Percentiles rank a stretch among this genome's conserved stretches.
phyloP scores from a whole-genome alignment of 331 rosid genomes.

The Prunus yedoensis region DNA sequence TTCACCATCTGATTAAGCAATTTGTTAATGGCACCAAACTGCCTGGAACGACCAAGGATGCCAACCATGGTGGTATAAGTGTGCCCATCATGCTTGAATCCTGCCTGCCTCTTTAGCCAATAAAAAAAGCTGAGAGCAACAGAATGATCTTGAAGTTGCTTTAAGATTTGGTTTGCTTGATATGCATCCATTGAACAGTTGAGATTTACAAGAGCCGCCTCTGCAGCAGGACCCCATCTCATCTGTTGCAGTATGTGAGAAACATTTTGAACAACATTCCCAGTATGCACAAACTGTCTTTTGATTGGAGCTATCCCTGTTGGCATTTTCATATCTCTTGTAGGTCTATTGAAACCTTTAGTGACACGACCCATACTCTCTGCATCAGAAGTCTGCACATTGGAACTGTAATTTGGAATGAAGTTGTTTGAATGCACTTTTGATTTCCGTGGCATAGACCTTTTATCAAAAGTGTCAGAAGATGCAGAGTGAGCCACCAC shows the following conservation, averaged over 20 bases:
- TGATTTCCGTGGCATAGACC: slow-evolving; percentile 50
- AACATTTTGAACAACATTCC: slow-evolving; percentile 59
- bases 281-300: slow-evolving; percentile 40
- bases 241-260: slow-evolving; percentile 57
- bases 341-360: slow-evolving; percentile 49
- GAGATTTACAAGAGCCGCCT: slow-evolving; percentile 67
- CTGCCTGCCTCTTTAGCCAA: slow-evolving; percentile 72
- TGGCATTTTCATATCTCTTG: slow-evolving; percentile 46
- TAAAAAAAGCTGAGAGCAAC: slow-evolving; percentile 79
- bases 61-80: slow-evolving; percentile 97
- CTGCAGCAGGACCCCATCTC: slow-evolving; percentile 83
- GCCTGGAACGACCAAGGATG: slow-evolving; percentile 81
- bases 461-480: slow-evolving; percentile 36
- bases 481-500: slow-evolving; percentile 35
- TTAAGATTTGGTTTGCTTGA: slow-evolving; percentile 88
- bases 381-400: slow-evolving; percentile 35
- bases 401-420: slow-evolving; percentile 46
- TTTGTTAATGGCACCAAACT: slow-evolving; percentile 70
- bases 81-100: slow-evolving; percentile 86
- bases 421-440: slow-evolving; percentile 40
- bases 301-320: slow-evolving; percentile 38
- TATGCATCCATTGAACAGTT: slow-evolving; percentile 64
- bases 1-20: slow-evolving; percentile 79
- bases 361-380: slow-evolving; percentile 31
- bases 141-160: slow-evolving; percentile 71